Evolutionary conservation across 768 basidiomycete species (phyloP).

Genomic region (Mycena filopes): DNA sequence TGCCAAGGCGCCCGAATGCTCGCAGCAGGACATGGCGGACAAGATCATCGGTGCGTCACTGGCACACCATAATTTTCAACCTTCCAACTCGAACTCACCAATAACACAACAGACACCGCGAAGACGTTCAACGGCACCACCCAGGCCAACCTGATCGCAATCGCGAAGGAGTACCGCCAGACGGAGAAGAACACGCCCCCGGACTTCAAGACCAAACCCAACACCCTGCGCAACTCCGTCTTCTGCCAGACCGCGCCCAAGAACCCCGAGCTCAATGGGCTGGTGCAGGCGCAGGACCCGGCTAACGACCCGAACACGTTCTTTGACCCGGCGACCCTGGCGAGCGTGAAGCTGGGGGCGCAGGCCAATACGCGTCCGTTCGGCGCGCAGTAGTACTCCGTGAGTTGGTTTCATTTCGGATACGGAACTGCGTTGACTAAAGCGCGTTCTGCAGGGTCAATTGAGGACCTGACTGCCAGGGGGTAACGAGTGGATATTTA

Average conservation of each 20-base stretch:
- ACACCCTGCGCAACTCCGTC: conserved; percentile 61
- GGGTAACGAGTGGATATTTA: background rate
- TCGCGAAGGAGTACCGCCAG: conserved; percentile 64
- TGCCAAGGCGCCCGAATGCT: conserved; percentile 61
- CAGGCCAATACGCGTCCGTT: conserved; percentile 63
- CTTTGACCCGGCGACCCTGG: conserved; percentile 55
- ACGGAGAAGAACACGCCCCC: conserved; percentile 71
- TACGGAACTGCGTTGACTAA: background rate
- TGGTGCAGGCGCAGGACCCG: conserved; percentile 64
- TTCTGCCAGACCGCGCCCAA: conserved; percentile 66
- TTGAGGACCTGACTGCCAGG: background rate
- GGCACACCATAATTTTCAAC: background rate
- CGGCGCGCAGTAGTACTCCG: conserved; percentile 24
- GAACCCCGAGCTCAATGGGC: conserved; percentile 59
- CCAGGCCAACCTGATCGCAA: conserved; percentile 60
- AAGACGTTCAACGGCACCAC: conserved; percentile 63
- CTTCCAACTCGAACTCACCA: background rate
- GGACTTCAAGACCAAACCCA: conserved; percentile 66
- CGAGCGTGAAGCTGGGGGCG: conserved; percentile 56
- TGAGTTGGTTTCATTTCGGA: background rate
- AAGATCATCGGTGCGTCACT: conserved; percentile 62
- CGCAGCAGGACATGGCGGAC: conserved; percentile 69
- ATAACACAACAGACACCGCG: conserved; percentile 54
- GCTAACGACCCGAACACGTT: conserved; percentile 63
- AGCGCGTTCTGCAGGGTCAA: too few relatives aligned